These are phyloP conservation scores for Cystofilobasidium macerans DNA, from an alignment of 768 basidiomycete species.

Conservation along the genomic window DNA sequence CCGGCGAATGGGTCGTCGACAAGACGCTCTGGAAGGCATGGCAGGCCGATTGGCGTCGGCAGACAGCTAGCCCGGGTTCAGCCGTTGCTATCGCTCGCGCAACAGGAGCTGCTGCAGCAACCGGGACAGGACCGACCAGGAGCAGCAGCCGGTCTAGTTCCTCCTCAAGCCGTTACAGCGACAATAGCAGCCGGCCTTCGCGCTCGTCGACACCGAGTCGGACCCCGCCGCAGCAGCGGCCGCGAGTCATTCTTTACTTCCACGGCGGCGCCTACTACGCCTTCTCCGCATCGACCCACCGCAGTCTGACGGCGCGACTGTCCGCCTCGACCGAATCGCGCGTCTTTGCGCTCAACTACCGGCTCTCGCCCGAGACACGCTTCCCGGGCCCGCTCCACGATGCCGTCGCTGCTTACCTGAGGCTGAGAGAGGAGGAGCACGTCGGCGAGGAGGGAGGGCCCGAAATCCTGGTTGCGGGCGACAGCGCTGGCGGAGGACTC, in stretches of 20 bases:
- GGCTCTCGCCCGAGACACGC: conserved; percentile 84
- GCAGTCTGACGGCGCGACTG: conserved; percentile 78
- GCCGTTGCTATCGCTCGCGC: too few species aligned
- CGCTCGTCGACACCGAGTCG: neutral
- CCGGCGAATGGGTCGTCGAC: conserved; percentile 96
- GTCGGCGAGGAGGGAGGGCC: conserved; percentile 46
- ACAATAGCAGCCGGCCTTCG: conserved; percentile 31
- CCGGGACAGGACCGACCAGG: too few species aligned
- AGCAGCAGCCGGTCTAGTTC: too few species aligned
- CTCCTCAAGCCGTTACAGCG: neutral
- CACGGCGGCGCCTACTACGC: conserved; percentile 93
- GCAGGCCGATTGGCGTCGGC: conserved; percentile 75
- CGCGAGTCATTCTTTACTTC: conserved; percentile 80
- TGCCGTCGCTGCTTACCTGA: conserved; percentile 72
- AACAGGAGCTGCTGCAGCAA: too few species aligned
- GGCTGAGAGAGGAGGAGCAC: conserved; percentile 50
- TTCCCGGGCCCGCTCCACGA: conserved; percentile 87
- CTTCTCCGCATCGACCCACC: conserved; percentile 80
- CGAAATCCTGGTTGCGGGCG: conserved; percentile 73
- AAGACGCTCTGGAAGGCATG: conserved; percentile 77
- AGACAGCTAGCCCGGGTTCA: conserved; percentile 33
- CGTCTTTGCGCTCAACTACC: conserved; percentile 87
- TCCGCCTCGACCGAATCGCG: conserved; percentile 80
- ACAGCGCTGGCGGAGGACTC: conserved; percentile 87
- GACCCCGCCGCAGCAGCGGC: neutral